Percentiles rank a stretch among this genome's conserved stretches.
Evolutionary conservation across 768 basidiomycete genomes (phyloP).

Genomic region (Pleurotus tuoliensis): DNA sequence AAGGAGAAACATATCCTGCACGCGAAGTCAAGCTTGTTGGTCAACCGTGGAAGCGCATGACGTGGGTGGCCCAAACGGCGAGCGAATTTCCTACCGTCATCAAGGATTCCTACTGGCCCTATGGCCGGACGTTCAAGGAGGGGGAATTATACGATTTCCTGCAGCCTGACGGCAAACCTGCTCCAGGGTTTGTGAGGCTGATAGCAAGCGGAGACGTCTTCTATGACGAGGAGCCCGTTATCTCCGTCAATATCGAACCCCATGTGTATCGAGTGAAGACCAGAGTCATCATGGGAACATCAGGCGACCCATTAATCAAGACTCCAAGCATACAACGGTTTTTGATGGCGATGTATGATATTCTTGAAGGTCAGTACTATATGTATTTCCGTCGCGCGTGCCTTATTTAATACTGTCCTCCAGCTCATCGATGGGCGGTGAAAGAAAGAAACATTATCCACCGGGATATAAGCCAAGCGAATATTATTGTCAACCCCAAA

Average conservation of each 20-base stretch:
- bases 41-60: constrained; percentile 7
- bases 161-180: neutral
- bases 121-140: constrained; percentile 1
- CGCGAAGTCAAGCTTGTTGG: constrained; percentile 8
- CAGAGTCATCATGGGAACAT: neutral
- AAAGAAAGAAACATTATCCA: neutral
- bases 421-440: neutral
- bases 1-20: neutral
- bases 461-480: neutral
- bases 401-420: neutral
- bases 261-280: neutral
- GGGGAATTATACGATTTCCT: constrained; percentile 4
- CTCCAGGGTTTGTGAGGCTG: neutral
- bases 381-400: too few species aligned
- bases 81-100: neutral
- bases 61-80: constrained; percentile 1
- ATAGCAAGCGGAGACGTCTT: neutral
- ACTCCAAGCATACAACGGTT: neutral
- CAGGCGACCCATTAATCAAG: neutral
- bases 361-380: neutral
- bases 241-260: neutral
- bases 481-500: neutral
- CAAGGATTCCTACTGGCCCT: constrained; percentile 3
- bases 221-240: neutral
- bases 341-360: neutral